These are phyloP conservation scores for Cryptococcus jaspeensis DNA, from an alignment of 1,284 basidiomycete genomes.

Conservation along the genomic window DNA sequence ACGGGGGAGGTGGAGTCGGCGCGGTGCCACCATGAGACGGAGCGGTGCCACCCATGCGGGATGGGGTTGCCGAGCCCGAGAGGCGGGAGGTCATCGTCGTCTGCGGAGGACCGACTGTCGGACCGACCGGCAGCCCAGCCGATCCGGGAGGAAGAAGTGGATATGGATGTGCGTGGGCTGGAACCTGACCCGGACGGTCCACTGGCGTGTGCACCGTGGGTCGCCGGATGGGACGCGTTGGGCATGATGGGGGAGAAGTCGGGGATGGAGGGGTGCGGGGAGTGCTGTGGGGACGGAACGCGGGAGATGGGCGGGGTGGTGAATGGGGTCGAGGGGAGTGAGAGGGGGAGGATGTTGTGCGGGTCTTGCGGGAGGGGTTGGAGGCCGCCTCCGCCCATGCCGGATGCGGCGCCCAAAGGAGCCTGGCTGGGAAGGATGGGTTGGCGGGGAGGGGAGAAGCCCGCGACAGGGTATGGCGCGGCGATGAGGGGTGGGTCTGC, in stretches of 20 bases:
- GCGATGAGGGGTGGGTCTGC: neutral
- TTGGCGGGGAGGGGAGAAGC: conserved; percentile 6
- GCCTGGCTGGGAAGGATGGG: conserved; percentile 7
- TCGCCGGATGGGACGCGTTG: too few species aligned
- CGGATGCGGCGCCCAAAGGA: conserved; percentile 3
- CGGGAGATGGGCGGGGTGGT: conserved; percentile 20
- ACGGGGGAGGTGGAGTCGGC: conserved; percentile 8
- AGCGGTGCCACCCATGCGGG: conserved; percentile 18
- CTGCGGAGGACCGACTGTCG: conserved; percentile 24
- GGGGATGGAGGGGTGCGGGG: conserved; percentile 22
- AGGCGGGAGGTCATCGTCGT: conserved; percentile 21
- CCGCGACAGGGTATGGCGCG: conserved; percentile 4
- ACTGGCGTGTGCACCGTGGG: too few species aligned
- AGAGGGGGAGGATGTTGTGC: conserved; percentile 33
- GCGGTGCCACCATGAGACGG: neutral
- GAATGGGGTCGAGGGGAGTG: conserved; percentile 21
- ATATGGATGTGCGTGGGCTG: conserved; percentile 29
- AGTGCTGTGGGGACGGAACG: conserved; percentile 17
- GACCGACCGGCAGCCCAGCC: conserved; percentile 21
- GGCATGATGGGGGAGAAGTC: conserved; percentile 10
- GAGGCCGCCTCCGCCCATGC: neutral
- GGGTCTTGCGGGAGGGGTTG: conserved; percentile 28
- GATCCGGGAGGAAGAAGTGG: conserved; percentile 27
- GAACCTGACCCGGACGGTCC: conserved; percentile 10
- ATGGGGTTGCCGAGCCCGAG: conserved; percentile 1